Evolutionary conservation across 495 filamentous ascomycete species (phyloP).

Genomic region (Talaromyces ruber): DNA sequence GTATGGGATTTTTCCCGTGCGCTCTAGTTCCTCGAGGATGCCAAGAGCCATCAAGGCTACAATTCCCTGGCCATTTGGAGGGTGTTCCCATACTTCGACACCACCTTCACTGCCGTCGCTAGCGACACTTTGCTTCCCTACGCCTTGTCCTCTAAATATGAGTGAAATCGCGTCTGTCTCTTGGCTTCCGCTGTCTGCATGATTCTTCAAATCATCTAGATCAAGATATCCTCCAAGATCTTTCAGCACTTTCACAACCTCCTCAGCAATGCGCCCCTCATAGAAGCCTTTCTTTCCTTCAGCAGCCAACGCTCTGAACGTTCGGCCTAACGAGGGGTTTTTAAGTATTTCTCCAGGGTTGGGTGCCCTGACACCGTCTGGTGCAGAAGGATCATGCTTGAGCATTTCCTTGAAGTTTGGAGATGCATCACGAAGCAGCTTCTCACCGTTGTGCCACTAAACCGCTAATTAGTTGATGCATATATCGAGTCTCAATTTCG

Average conservation of each 20-base stretch:
- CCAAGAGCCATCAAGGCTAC: conserved; percentile 92
- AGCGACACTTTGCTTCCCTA: conserved; percentile 33
- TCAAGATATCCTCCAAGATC: conserved; percentile 71
- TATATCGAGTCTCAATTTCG: not conserved
- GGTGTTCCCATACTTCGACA: conserved; percentile 92
- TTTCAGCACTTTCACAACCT: conserved; percentile 66
- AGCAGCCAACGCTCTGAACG: conserved; percentile 69
- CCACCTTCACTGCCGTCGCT: conserved; percentile 40
- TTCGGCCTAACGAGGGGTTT: conserved; percentile 71
- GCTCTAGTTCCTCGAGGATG: conserved; percentile 77
- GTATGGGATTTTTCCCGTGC: conserved; percentile 57
- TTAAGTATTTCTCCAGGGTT: conserved; percentile 80
- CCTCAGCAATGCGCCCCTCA: conserved; percentile 69
- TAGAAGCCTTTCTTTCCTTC: conserved; percentile 92
- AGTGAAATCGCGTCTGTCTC: conserved; percentile 74
- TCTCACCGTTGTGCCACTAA: conserved; percentile 61
- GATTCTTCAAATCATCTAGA: conserved; percentile 69
- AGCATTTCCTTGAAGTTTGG: conserved; percentile 82
- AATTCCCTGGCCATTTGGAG: conserved; percentile 95
- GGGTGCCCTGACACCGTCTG: conserved; percentile 62
- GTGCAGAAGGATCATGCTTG: conserved; percentile 57
- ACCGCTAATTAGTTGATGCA: not conserved
- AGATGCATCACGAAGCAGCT: conserved; percentile 55
- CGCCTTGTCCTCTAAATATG: conserved; percentile 62
- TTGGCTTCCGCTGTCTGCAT: conserved; percentile 67